Evolutionary conservation across 2,329 filamentous ascomycete genomes (phyloP).

Genomic region (Xylaria sp.): DNA sequence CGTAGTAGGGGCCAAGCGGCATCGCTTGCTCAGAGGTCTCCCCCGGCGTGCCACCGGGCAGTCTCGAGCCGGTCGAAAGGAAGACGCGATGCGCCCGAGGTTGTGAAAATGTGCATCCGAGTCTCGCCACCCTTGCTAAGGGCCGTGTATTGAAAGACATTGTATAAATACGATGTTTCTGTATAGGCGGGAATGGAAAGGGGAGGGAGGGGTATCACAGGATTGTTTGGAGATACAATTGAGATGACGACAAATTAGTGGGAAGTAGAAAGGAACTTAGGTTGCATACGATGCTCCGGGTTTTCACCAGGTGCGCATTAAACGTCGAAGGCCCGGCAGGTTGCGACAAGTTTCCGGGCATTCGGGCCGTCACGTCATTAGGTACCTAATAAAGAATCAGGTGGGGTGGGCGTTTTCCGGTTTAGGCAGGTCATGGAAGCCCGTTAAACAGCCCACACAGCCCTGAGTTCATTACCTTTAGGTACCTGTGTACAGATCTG

Average conservation of each 20-base stretch:
- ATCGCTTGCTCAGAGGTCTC: constrained; percentile 45
- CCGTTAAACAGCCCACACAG: too few species aligned
- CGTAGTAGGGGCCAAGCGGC: constrained; percentile 62
- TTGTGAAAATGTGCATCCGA: constrained; percentile 22
- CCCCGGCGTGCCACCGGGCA: constrained; percentile 33
- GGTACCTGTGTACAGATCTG: background rate
- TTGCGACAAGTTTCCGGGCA: too few species aligned
- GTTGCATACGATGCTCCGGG: too few species aligned
- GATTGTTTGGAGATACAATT: background rate
- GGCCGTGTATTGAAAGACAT: constrained; percentile 31
- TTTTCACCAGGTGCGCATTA: background rate
- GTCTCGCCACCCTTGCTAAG: constrained; percentile 30
- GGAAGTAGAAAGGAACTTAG: constrained; percentile 1
- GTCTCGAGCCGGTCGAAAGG: constrained; percentile 27
- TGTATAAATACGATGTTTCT: background rate
- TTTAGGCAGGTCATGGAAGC: too few species aligned
- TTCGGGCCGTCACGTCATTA: constrained; percentile 20
- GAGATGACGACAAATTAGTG: constrained; percentile 1
- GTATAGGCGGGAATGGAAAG: too few species aligned
- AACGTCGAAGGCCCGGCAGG: constrained; percentile 4
- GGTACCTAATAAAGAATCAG: too few species aligned
- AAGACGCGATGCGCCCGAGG: constrained; percentile 24
- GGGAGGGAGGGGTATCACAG: background rate
- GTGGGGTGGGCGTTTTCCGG: too few species aligned
- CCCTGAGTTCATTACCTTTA: background rate